Percentiles rank a stretch among this genome's conserved stretches.
Evolutionary conservation across 2,329 filamentous ascomycete genomes (phyloP).

Genomic region (Cladophialophora yegresii): DNA sequence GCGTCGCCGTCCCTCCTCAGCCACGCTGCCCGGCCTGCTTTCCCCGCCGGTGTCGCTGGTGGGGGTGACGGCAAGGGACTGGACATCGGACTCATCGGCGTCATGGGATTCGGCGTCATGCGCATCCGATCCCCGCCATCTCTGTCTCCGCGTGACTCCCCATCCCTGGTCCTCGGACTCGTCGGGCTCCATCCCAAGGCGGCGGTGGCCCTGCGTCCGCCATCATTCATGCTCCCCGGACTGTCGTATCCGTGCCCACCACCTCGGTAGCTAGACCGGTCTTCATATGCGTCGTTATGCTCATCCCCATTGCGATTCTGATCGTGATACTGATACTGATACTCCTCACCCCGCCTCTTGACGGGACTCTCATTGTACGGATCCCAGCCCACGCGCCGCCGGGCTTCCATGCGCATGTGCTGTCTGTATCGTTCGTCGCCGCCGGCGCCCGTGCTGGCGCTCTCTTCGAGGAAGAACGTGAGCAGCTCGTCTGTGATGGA

Average conservation of each 20-base stretch:
- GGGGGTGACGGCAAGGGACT: slow-evolving; percentile 37
- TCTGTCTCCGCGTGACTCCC: neutral
- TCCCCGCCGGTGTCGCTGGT: slow-evolving; percentile 21
- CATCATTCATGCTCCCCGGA: neutral
- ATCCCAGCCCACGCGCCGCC: slow-evolving; percentile 67
- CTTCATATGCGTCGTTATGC: neutral
- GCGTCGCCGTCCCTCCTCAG: slow-evolving; percentile 28
- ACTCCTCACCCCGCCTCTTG: slow-evolving; percentile 67
- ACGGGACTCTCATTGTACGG: slow-evolving; percentile 71
- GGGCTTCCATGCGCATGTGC: slow-evolving; percentile 61
- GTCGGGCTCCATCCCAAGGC: neutral
- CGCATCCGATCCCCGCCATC: neutral
- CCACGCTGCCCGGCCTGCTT: slow-evolving; percentile 28
- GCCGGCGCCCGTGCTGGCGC: slow-evolving; percentile 66
- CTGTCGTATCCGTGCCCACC: neutral
- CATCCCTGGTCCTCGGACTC: slow-evolving; percentile 1
- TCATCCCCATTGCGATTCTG: neutral
- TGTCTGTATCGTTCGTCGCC: slow-evolving; percentile 63
- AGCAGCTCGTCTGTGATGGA: slow-evolving; percentile 85
- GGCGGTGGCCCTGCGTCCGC: neutral
- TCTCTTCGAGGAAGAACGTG: slow-evolving; percentile 79
- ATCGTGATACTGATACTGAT: slow-evolving; percentile 62
- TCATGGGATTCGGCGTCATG: neutral
- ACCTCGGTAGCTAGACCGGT: neutral
- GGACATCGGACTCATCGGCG: slow-evolving; percentile 11